These are phyloP conservation scores for Aspergillus spinulosporus DNA, from an alignment of 2,329 filamentous ascomycete species.

Conservation along the genomic window DNA sequence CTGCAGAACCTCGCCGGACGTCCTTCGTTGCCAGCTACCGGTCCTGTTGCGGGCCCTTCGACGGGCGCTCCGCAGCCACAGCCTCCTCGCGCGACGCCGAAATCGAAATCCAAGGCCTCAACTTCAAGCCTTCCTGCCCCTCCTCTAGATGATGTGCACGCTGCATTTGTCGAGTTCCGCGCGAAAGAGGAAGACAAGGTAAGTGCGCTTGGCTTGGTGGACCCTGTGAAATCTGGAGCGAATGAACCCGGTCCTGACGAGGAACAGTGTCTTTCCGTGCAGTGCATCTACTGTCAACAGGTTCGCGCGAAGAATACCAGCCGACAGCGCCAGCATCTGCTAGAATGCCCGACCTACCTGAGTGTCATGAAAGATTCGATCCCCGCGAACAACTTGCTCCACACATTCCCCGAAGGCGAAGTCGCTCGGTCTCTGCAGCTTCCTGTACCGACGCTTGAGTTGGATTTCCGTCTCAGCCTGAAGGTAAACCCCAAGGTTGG, in stretches of 20 bases:
- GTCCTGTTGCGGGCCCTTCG: conserved; percentile 33
- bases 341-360: conserved; percentile 52
- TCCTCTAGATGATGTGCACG: conserved; percentile 51
- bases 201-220: conserved; percentile 12
- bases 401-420: conserved; percentile 53
- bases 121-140: conserved; percentile 47
- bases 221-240: neutral
- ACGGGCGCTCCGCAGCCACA: conserved; percentile 31
- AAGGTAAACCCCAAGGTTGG: conserved; percentile 53
- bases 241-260: neutral
- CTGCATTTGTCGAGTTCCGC: conserved; percentile 51
- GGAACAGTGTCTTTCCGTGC: conserved; percentile 48
- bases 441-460: conserved; percentile 49
- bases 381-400: conserved; percentile 52
- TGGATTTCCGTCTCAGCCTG: conserved; percentile 56
- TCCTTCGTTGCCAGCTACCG: conserved; percentile 42
- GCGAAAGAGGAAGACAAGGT: conserved; percentile 51
- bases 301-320: conserved; percentile 54
- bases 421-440: conserved; percentile 50
- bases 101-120: conserved; percentile 39
- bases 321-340: conserved; percentile 50
- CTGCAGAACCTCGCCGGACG: conserved; percentile 42
- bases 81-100: conserved; percentile 40
- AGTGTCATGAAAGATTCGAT: conserved; percentile 56
- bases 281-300: conserved; percentile 54